Percentiles rank a stretch among this genome's conserved stretches.
phyloP scores from a whole-genome alignment of 306 rosid species.

The Trifolium fragiferum region DNA sequence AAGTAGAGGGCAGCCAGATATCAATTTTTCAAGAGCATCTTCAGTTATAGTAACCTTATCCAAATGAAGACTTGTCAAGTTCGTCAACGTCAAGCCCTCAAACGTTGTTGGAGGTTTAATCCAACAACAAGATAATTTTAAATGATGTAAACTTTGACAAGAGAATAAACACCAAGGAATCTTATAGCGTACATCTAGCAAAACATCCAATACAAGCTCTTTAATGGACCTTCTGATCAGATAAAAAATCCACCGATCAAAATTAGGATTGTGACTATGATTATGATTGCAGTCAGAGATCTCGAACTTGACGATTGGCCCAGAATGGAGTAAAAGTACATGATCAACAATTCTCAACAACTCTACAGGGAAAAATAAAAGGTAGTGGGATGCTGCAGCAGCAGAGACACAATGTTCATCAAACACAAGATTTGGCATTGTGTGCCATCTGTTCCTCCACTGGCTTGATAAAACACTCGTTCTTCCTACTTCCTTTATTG shows the following conservation, averaged over 20 bases:
- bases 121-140: neutral
- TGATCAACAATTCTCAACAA: slow-evolving; percentile 49
- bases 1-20: neutral
- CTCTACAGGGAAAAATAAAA: neutral
- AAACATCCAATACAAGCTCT: neutral
- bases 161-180: slow-evolving; percentile 53
- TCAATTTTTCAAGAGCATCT: neutral
- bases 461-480: too few species aligned
- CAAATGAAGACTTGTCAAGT: neutral
- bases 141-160: slow-evolving; percentile 34
- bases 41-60: neutral
- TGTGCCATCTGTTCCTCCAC: too few species aligned
- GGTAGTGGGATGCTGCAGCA: too few species aligned
- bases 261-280: too few species aligned
- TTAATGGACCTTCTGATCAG: neutral
- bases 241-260: neutral
- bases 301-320: neutral
- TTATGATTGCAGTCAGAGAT: slow-evolving; percentile 22
- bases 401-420: too few species aligned
- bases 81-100: neutral
- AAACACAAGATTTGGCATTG: too few species aligned
- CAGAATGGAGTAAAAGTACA: slow-evolving; percentile 42
- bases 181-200: slow-evolving; percentile 53
- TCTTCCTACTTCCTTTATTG: too few species aligned
- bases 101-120: neutral